Conservation (phyloP, 495 filamentous ascomycete species). For the Xylaria sp. region DNA sequence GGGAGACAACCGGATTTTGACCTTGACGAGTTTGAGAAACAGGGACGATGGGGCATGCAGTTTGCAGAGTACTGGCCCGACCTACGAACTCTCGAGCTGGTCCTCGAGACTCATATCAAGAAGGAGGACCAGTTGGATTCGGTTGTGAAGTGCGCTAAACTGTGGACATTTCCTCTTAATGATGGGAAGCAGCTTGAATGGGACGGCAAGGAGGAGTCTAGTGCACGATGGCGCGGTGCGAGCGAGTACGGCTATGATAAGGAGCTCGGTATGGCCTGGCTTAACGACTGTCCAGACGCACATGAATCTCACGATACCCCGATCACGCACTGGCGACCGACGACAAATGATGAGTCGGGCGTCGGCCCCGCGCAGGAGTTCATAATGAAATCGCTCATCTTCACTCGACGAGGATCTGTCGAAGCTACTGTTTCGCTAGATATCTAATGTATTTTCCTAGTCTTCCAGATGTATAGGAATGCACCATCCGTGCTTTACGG, state of each 20-base stretch:
- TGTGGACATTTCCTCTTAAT: conserved; percentile 38
- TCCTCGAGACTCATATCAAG: conserved; percentile 35
- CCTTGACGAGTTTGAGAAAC: conserved; percentile 37
- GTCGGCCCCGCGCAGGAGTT: conserved; percentile 10
- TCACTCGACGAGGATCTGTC: conserved; percentile 21
- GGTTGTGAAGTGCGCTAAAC: conserved; percentile 38
- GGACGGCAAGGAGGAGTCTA: conserved; percentile 28
- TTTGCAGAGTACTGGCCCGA: conserved; percentile 39
- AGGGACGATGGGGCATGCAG: conserved; percentile 38
- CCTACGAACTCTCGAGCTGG: conserved; percentile 33
- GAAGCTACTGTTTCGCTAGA: not conserved
- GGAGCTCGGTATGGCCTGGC: conserved; percentile 22
- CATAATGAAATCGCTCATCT: conserved; percentile 21
- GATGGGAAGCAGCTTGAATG: conserved; percentile 34
- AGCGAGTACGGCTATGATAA: conserved; percentile 28
- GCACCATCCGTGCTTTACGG: not conserved
- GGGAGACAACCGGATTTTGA: conserved; percentile 36
- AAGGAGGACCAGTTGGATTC: conserved; percentile 38
- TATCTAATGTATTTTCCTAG: not conserved
- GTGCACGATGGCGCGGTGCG: conserved; percentile 35
- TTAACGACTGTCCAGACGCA: conserved; percentile 3
- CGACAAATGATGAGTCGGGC: not conserved
- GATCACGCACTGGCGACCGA: conserved; percentile 10
- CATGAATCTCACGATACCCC: not conserved
- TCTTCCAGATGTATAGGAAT: not conserved